Evolutionary conservation across 257 asterid genomes (phyloP), one percentile per base, ranked within the genome.

Genomic region (Solanum paucissectum): DNA sequence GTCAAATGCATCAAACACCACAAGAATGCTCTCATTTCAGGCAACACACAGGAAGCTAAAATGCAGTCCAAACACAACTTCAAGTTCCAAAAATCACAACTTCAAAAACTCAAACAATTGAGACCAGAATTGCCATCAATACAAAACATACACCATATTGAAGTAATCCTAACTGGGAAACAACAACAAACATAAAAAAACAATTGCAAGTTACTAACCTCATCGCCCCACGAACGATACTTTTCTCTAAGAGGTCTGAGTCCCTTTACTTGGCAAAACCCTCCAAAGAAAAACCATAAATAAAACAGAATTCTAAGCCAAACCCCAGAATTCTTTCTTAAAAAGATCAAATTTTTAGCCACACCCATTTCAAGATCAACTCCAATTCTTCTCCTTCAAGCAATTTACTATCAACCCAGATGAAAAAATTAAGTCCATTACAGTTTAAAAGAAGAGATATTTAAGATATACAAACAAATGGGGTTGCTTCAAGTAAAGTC

Each of bases 221-320:
- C 99, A 88, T 97, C 99, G 49, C 99, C 96, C 99, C 99, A 97
- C 9, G 98, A 91, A 86, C 92, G 93, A 79, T 92, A 87, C 91
- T 93, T 91, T 92, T 97, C 96, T 91, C 98, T 93, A 62, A 97
- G 90, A 84, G 99, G 99, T 86, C 99, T 95, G 40, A 97, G 90
- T 42, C 95, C 94, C 87, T 89, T 87, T 34, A 91, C 98, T 9
- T 97, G 95, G 86, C 84, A 88, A 68, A 86, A 84, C 89, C 88
- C 91, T 72, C 87, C 44, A 16, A 87, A 89, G 87, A 92, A 32
- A 64, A 90, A 88, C 94, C 94, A 95, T 60, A 91, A 92, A 85
- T 95, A 95, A 37, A 92, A 90, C 20, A 90, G 84, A 87, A 91
- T 55, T 76, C 92, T 91, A 69, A 88, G 85, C 88, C 88, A 91